phyloP scores from a whole-genome alignment of 345 rosid species.

The Orychophragmus violaceus region DNA sequence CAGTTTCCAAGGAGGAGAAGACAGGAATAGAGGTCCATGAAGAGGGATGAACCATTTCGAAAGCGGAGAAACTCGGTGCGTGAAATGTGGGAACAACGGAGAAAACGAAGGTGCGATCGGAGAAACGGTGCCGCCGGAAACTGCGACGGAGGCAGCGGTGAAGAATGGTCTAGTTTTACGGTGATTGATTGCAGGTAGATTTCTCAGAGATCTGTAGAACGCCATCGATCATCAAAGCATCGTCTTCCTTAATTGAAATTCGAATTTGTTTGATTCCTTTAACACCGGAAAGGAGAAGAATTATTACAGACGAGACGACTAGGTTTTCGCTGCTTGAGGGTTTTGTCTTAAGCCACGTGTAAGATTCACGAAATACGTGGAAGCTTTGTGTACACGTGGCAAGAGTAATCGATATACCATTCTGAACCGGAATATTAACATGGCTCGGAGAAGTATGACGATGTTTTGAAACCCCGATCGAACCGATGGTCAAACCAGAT shows the following conservation, averaged over 20 bases:
- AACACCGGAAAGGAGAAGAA: neutral
- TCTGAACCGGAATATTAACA: too few species aligned
- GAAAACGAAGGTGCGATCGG: constrained; percentile 30
- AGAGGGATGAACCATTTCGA: constrained; percentile 68
- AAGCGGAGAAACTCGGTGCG: constrained; percentile 24
- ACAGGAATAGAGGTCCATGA: constrained; percentile 71
- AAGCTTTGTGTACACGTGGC: constrained; percentile 6
- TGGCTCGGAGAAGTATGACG: too few species aligned
- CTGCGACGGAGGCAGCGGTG: constrained; percentile 16
- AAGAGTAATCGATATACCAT: neutral
- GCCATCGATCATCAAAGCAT: constrained; percentile 46
- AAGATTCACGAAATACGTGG: neutral
- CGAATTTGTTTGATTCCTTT: neutral
- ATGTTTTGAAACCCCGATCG: too few species aligned
- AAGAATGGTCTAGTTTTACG: constrained; percentile 38
- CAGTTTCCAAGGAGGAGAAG: constrained; percentile 86
- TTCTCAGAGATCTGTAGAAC: constrained; percentile 41
- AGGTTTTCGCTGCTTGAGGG: constrained; percentile 18
- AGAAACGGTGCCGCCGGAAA: constrained; percentile 23
- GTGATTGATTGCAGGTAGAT: constrained; percentile 28
- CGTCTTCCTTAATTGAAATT: neutral
- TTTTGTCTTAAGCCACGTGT: constrained; percentile 25
- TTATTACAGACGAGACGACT: neutral
- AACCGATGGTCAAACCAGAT: too few species aligned
- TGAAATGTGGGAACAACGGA: constrained; percentile 28